Evolutionary conservation across 2,329 filamentous ascomycete genomes (phyloP).

Genomic region (Trichoderma semiorbis): DNA sequence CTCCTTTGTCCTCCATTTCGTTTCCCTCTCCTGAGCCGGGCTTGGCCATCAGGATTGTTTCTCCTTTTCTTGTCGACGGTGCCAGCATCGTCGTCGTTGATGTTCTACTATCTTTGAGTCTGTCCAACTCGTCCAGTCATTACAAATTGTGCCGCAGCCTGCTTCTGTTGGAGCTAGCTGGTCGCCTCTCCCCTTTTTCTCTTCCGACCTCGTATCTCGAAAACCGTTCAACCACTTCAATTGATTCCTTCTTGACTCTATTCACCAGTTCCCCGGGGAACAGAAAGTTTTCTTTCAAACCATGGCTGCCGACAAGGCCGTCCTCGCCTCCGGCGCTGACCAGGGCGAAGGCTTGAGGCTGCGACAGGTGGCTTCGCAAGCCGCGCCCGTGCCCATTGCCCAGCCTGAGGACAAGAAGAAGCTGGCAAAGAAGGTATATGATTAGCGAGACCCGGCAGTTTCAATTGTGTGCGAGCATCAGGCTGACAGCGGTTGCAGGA

Average conservation of each 20-base stretch:
- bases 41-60: conserved; percentile 23
- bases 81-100: conserved; percentile 22
- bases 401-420: conserved; percentile 60
- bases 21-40: conserved; percentile 23
- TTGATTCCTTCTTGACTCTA: conserved; percentile 6
- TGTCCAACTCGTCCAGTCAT: conserved; percentile 36
- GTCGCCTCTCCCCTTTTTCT: conserved; percentile 21
- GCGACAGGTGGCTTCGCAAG: conserved; percentile 44
- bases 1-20: conserved; percentile 23
- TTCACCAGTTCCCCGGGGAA: conserved; percentile 1
- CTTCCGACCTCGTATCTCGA: not conserved
- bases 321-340: conserved; percentile 59
- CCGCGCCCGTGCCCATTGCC: conserved; percentile 34
- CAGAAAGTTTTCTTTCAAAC: conserved; percentile 18
- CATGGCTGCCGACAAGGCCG: conserved; percentile 55
- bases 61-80: conserved; percentile 27
- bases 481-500: conserved; percentile 36
- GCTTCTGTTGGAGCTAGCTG: conserved; percentile 7
- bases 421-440: conserved; percentile 50
- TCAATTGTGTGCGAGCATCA: not conserved
- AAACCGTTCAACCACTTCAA: not conserved
- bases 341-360: conserved; percentile 54
- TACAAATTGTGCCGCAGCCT: conserved; percentile 23
- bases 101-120: conserved; percentile 28
- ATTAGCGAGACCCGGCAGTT: not conserved